Percentiles rank a stretch among this genome's conserved stretches.
These are phyloP conservation scores for Lagenaria siceraria DNA, from an alignment of 306 rosid genomes.

Conservation along the genomic window DNA sequence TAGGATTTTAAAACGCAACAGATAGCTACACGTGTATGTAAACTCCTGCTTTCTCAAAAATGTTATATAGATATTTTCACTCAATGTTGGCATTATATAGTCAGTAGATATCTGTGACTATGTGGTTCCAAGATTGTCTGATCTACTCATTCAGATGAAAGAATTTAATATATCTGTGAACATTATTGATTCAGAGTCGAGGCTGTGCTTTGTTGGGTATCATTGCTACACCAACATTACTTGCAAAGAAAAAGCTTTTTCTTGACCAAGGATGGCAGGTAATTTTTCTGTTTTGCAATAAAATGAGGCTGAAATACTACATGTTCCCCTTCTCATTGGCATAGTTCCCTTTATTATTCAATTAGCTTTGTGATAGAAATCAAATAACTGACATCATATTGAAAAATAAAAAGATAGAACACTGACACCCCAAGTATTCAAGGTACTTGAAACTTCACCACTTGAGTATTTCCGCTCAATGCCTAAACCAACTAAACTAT, in stretches of 20 bases:
- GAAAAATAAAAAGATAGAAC: not conserved
- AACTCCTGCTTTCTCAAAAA: not conserved
- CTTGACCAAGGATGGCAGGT: slow-evolving; percentile 94
- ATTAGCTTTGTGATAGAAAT: not conserved
- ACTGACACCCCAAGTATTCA: not conserved
- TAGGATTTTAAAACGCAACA: not conserved
- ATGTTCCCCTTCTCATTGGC: not conserved
- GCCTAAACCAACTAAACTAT: not conserved
- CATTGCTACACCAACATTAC: slow-evolving; percentile 61
- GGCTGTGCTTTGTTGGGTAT: slow-evolving; percentile 68
- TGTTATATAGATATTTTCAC: not conserved
- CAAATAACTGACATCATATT: not conserved
- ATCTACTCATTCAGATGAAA: not conserved
- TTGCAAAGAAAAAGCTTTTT: slow-evolving; percentile 69
- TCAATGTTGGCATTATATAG: not conserved
- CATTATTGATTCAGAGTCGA: slow-evolving; percentile 40
- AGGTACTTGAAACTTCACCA: not conserved
- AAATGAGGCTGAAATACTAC: not conserved
- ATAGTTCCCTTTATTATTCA: not conserved
- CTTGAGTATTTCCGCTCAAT: not conserved
- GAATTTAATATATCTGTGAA: not conserved
- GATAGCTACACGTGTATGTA: not conserved
- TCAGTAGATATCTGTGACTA: not conserved
- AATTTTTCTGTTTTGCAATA: slow-evolving; percentile 5
- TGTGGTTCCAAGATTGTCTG: not conserved